A percentile compares a stretch with the other conserved stretches of the same genome.
phyloP scores from a whole-genome alignment of 23 red algal species.

The Gracilaria domingensis region DNA sequence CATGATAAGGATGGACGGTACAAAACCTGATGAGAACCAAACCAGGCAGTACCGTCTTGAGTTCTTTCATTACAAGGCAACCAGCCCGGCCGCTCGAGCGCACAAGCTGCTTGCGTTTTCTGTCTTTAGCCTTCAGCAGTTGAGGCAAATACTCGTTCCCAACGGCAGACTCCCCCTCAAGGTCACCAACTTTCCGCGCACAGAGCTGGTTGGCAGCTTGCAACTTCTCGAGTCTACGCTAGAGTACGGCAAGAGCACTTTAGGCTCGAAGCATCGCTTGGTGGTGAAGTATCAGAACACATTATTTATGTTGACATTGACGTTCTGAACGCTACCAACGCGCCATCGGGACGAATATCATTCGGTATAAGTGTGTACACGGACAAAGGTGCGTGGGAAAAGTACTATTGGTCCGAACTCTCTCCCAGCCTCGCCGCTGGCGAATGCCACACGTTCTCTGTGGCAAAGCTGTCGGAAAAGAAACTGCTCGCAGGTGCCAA shows the following conservation, averaged over 20 bases:
- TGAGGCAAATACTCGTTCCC: constrained; percentile 13
- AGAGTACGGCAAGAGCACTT: constrained; percentile 17
- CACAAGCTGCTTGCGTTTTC: constrained; percentile 53
- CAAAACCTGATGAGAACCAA: constrained; percentile 15
- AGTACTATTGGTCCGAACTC: constrained; percentile 33
- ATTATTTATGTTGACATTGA: constrained; percentile 41
- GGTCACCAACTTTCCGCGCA: constrained; percentile 31
- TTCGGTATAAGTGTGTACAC: constrained; percentile 26
- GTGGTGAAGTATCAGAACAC: constrained; percentile 37
- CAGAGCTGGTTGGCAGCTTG: constrained; percentile 24
- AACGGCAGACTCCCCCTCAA: constrained; percentile 9
- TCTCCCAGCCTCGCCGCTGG: not conserved
- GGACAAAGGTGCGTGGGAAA: constrained; percentile 30
- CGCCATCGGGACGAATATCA: not conserved
- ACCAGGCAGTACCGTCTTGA: constrained; percentile 38
- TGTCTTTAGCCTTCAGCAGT: constrained; percentile 14
- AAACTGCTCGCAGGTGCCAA: constrained; percentile 20
- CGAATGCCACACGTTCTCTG: constrained; percentile 12
- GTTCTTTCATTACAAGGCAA: constrained; percentile 63
- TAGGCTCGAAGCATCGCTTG: constrained; percentile 41
- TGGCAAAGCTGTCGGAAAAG: constrained; percentile 34
- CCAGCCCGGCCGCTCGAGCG: not conserved
- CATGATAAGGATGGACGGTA: constrained; percentile 21
- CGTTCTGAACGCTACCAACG: not conserved
- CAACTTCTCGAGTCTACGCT: constrained; percentile 13